These are phyloP conservation scores for Nakazawaea pomicola DNA, from an alignment of 805 yeast genomes.

Conservation along the genomic window DNA sequence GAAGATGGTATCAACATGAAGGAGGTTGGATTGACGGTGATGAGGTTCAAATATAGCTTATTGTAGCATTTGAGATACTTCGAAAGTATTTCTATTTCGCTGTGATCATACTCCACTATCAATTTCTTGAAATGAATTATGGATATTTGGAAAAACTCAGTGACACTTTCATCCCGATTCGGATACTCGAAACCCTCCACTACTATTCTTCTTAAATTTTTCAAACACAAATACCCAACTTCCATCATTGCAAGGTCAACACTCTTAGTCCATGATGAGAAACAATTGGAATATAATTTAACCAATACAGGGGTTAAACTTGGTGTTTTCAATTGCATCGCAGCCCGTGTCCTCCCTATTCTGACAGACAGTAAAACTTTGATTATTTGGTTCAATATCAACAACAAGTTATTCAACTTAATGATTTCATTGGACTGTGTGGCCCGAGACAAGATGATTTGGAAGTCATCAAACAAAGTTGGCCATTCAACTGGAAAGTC, in stretches of 20 bases:
- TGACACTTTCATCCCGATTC: slow-evolving; percentile 51
- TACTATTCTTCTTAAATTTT: slow-evolving; percentile 66
- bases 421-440: slow-evolving; percentile 41
- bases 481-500: slow-evolving; percentile 94
- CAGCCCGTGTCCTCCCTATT: slow-evolving; percentile 77
- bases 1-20: slow-evolving; percentile 67
- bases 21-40: slow-evolving; percentile 58
- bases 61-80: slow-evolving; percentile 70
- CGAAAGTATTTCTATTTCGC: slow-evolving; percentile 47
- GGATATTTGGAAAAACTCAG: slow-evolving; percentile 54
- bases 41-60: slow-evolving; percentile 62
- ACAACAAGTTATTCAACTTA: slow-evolving; percentile 55
- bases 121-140: slow-evolving; percentile 57
- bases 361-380: slow-evolving; percentile 71
- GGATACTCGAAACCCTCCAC: slow-evolving; percentile 75
- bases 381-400: slow-evolving; percentile 71
- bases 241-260: slow-evolving; percentile 55
- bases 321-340: slow-evolving; percentile 70
- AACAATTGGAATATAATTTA: slow-evolving; percentile 52
- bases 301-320: slow-evolving; percentile 54
- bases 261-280: slow-evolving; percentile 55
- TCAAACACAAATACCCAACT: slow-evolving; percentile 72
- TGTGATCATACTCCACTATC: slow-evolving; percentile 46
- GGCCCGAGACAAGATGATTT: slow-evolving; percentile 38
- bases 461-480: slow-evolving; percentile 60